Base-by-base conservation (phyloP, 2,329 filamentous ascomycete species). In the Talaromyces pinophilus region DNA sequence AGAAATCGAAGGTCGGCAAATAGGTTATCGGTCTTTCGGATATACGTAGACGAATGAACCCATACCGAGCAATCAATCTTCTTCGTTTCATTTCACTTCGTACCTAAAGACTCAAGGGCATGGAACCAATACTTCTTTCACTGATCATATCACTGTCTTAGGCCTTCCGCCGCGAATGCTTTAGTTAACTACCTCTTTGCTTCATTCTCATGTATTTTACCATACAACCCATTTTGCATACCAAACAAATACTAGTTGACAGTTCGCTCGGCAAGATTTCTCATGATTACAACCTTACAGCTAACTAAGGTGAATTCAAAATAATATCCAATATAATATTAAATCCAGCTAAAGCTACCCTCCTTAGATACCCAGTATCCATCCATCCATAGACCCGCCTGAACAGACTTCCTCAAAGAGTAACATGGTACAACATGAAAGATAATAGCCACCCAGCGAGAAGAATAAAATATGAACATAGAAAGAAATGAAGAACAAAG, bases 1-100 rank as follows among this genome's bases (percentile, higher is more conserved):
- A 89, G 82, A 89, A 89, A 81, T 81, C 81, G 67, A 89, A 89
- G 81, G 71, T 73, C 66, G 73, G 73, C 28, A 76, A 76, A 73
- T 79, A 75, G 69, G 66, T 70, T 22, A 13, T 57, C 10, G 69
- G 65, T 17, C 46, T 50, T 42, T 33, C 25, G n/a, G n/a, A 40
- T 17, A 28, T 13, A 19, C 19, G 19, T 38, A 57, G n/a, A 57
- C 50, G 30, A 28, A 54, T n/a, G 50, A 7, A 2, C 7, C 13
- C 25, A 22, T 2, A 38, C 33, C 52, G 17, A 19, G 30, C 7
- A 55, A 22, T 38, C 4, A 7, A 55, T 2, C 10, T 6, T 19
- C 1, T 33, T 55, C 30, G 5, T 7, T 33, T 19, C 13, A 19
- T 13, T 55, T 22, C 7, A 19, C 30, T 35, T 38, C 30, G 38